These are phyloP conservation scores for Vitis rotundifolia DNA, from an alignment of 164 flowering plant species.

Conservation along the genomic window DNA sequence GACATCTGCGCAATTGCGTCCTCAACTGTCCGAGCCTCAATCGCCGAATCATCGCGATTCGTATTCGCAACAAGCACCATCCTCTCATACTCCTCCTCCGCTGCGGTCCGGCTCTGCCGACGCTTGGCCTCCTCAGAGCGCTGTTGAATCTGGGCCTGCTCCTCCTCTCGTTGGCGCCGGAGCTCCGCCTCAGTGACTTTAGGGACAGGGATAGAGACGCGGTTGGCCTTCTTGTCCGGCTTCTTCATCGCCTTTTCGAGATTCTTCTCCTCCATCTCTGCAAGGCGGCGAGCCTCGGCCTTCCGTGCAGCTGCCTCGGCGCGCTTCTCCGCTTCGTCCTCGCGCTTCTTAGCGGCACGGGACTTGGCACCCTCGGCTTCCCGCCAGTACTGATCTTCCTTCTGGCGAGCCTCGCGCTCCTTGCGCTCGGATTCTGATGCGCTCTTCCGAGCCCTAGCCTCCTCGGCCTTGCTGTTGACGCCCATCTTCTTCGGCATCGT, in stretches of 20 bases:
- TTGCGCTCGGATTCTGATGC: constrained; percentile 76
- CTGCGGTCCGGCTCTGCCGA: constrained; percentile 61
- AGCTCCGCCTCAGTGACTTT: constrained; percentile 95
- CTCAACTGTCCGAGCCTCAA: constrained; percentile 87
- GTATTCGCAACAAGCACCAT: constrained; percentile 73
- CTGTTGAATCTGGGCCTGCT: constrained; percentile 46
- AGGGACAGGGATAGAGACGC: constrained; percentile 85
- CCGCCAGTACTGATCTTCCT: constrained; percentile 91
- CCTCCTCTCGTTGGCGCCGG: constrained; percentile 60
- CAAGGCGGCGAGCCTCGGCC: constrained; percentile 77
- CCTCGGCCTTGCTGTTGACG: constrained; percentile 93
- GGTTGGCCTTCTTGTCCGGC: constrained; percentile 85
- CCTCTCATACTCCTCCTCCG: constrained; percentile 93
- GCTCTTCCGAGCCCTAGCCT: constrained; percentile 72
- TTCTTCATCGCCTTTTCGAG: constrained; percentile 65
- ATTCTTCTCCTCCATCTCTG: constrained; percentile 85
- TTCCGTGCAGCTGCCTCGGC: constrained; percentile 74
- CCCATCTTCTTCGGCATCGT: constrained; percentile 97
- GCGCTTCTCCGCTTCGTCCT: constrained; percentile 88
- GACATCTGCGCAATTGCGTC: constrained; percentile 80
- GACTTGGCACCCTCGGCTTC: constrained; percentile 88
- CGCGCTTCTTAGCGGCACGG: constrained; percentile 80
- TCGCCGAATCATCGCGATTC: constrained; percentile 76
- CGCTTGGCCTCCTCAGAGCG: constrained; percentile 71
- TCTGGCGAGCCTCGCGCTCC: constrained; percentile 58